These are phyloP conservation scores for Venturia carpophila DNA, from an alignment of 2,329 filamentous ascomycete species.

Conservation along the genomic window DNA sequence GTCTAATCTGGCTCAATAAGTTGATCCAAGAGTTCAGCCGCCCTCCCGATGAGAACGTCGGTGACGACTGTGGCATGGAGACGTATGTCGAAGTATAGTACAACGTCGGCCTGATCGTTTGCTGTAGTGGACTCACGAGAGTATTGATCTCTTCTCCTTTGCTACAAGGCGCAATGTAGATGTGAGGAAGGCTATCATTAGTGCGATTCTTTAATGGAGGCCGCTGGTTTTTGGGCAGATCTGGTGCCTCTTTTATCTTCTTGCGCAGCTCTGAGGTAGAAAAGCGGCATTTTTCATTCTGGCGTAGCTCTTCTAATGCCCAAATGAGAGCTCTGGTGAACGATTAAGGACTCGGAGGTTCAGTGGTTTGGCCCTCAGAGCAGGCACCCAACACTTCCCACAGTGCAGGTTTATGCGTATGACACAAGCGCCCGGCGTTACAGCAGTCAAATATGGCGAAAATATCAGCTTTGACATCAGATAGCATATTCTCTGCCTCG, in stretches of 20 bases:
- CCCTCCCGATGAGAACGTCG: not conserved
- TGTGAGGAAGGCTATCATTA: not conserved
- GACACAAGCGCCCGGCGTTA: slow-evolving; percentile 10
- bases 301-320: slow-evolving; percentile 3
- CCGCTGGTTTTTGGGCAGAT: not conserved
- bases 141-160: not conserved
- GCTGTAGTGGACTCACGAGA: not conserved
- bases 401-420: not conserved
- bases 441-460: slow-evolving; percentile 18
- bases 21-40: not conserved
- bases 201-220: not conserved
- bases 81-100: not conserved
- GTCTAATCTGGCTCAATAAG: not conserved
- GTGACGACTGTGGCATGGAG: not conserved
- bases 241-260: not conserved
- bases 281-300: not conserved
- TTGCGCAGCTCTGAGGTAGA: not conserved
- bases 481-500: not conserved
- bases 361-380: not conserved
- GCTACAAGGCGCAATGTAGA: slow-evolving; percentile 4
- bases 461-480: slow-evolving; percentile 2
- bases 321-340: slow-evolving; percentile 17
- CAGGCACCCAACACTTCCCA: slow-evolving; percentile 15
- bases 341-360: not conserved
- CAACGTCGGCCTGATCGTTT: not conserved